Percentiles rank a stretch among this genome's conserved stretches.
phyloP scores from a whole-genome alignment of 2,329 filamentous ascomycete species.

The Xylariaceae sp. region DNA sequence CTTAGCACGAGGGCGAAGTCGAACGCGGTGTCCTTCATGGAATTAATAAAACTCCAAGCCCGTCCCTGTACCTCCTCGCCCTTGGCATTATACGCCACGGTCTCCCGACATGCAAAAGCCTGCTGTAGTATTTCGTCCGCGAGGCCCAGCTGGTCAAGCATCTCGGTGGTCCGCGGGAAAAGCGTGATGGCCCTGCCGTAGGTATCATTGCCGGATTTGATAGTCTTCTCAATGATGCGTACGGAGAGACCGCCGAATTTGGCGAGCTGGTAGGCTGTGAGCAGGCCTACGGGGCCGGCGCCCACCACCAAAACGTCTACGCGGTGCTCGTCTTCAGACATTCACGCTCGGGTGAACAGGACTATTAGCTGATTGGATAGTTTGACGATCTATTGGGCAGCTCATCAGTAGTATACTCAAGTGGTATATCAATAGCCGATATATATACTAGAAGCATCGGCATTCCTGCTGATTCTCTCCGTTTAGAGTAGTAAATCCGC shows the following conservation, averaged over 20 bases:
- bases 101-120: constrained; percentile 47
- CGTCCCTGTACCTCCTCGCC: constrained; percentile 40
- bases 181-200: constrained; percentile 51
- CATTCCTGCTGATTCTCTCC: no score
- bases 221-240: constrained; percentile 44
- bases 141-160: constrained; percentile 47
- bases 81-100: constrained; percentile 41
- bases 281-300: constrained; percentile 41
- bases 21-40: constrained; percentile 46
- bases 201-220: constrained; percentile 38
- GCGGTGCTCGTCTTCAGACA: constrained; percentile 11
- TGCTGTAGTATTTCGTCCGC: constrained; percentile 45
- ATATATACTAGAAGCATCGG: background rate
- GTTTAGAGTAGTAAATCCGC: no score
- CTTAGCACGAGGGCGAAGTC: constrained; percentile 49
- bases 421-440: background rate
- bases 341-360: background rate
- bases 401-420: background rate
- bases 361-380: background rate
- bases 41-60: constrained; percentile 49
- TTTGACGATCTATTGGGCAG: background rate
- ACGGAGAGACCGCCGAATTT: constrained; percentile 36
- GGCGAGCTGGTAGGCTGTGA: constrained; percentile 41
- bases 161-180: constrained; percentile 45
- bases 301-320: constrained; percentile 38